These are phyloP conservation scores for Eucalyptus grandis DNA, from an alignment of 345 rosid genomes.

Conservation along the genomic window DNA sequence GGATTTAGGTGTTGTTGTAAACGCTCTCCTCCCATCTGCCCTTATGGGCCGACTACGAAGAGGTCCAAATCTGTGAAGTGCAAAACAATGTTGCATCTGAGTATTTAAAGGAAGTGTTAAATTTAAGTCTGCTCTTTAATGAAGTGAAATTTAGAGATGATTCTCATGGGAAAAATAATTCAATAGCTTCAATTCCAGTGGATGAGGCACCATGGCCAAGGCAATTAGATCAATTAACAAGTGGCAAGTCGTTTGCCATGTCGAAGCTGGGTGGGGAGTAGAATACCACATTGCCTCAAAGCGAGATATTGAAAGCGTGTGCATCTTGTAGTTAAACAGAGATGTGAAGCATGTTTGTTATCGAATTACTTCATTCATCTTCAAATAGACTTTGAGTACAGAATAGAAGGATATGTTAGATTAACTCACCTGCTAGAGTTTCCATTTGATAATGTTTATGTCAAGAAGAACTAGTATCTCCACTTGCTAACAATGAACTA, in stretches of 20 bases:
- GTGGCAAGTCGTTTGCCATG: neutral
- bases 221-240: neutral
- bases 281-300: neutral
- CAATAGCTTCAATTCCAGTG: rapidly evolving
- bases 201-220: rapidly evolving
- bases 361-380: neutral
- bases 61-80: neutral
- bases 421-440: neutral
- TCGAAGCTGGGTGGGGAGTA: rapidly evolving
- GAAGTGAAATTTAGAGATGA: neutral
- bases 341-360: too few species aligned
- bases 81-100: rapidly evolving
- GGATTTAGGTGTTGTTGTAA: conserved; percentile 74
- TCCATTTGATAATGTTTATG: too few species aligned
- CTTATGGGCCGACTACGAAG: neutral
- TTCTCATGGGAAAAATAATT: neutral
- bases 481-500: too few species aligned
- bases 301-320: rapidly evolving
- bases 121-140: neutral
- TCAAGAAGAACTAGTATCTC: neutral
- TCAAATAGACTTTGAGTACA: neutral
- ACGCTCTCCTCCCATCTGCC: conserved; percentile 39
- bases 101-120: neutral
- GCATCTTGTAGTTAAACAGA: neutral
- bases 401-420: neutral